A percentile compares a stretch with the other conserved stretches of the same genome.
phyloP scores from a whole-genome alignment of 108 stramenopile genomes.

The Skeletonema grethae region DNA sequence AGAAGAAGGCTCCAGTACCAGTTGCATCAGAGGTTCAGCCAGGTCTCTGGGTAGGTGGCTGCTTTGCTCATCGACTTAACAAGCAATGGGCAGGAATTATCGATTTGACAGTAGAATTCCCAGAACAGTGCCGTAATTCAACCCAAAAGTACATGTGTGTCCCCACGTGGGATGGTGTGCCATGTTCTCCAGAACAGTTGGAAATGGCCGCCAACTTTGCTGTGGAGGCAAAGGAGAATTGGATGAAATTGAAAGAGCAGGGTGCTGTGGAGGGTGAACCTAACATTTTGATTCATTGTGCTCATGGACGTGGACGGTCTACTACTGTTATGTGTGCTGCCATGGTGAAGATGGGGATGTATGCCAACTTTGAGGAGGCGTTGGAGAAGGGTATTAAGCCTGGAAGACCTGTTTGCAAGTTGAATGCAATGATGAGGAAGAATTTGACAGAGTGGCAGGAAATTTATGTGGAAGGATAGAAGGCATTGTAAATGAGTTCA shows the following conservation, averaged over 20 bases:
- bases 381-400: constrained; percentile 85
- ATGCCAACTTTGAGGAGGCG: constrained; percentile 78
- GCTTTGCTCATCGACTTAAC: constrained; percentile 73
- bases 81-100: constrained; percentile 84
- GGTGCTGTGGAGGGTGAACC: constrained; percentile 58
- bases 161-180: constrained; percentile 90
- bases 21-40: constrained; percentile 81
- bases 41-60: constrained; percentile 90
- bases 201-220: constrained; percentile 81
- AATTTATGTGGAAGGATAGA: constrained; percentile 70
- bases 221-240: constrained; percentile 59
- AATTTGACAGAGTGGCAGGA: constrained; percentile 80
- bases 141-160: constrained; percentile 67
- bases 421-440: constrained; percentile 81
- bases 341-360: constrained; percentile 83
- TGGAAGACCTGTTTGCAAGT: constrained; percentile 75
- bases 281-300: constrained; percentile 78
- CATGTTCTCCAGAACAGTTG: constrained; percentile 73
- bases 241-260: constrained; percentile 41
- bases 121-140: constrained; percentile 64
- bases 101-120: constrained; percentile 90
- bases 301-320: constrained; percentile 81
- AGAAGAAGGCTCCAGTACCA: constrained; percentile 59
- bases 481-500: constrained; percentile 27
- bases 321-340: constrained; percentile 90